These are phyloP conservation scores for Russula foetens DNA, from an alignment of 768 basidiomycete species.

Conservation along the genomic window DNA sequence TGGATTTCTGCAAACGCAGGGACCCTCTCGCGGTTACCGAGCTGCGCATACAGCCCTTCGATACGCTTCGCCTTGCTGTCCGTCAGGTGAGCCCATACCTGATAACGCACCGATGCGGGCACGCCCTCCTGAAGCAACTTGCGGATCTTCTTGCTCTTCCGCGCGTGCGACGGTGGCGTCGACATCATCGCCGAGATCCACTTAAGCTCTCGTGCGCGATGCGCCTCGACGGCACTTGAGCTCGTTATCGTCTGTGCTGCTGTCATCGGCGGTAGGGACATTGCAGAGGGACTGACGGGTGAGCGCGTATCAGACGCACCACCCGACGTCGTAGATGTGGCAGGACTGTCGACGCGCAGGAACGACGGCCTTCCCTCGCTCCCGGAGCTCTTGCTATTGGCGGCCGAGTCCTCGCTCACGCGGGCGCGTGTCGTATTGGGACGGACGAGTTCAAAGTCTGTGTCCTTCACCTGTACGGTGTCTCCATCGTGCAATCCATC, in stretches of 20 bases:
- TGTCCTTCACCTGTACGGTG: conserved; percentile 68
- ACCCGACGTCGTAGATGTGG: conserved; percentile 25
- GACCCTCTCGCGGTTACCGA: conserved; percentile 49
- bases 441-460: conserved; percentile 72
- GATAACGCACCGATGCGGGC: conserved; percentile 74
- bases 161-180: conserved; percentile 50
- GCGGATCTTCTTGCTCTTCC: conserved; percentile 73
- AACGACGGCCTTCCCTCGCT: conserved; percentile 16
- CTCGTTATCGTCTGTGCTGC: neutral
- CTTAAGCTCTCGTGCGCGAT: conserved; percentile 65
- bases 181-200: conserved; percentile 64
- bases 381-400: conserved; percentile 13
- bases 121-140: conserved; percentile 69
- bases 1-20: conserved; percentile 46
- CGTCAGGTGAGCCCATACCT: conserved; percentile 76
- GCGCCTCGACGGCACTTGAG: conserved; percentile 37
- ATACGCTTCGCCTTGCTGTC: conserved; percentile 67
- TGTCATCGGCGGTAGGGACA: neutral
- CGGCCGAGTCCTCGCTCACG: conserved; percentile 46
- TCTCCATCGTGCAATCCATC: conserved; percentile 28
- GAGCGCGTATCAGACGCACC: conserved; percentile 19
- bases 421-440: conserved; percentile 44
- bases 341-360: conserved; percentile 27
- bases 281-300: conserved; percentile 12
- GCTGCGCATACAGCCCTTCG: conserved; percentile 57